Conservation (phyloP, 2,329 filamentous ascomycete genomes). For the Metarhizium guizhouense region DNA sequence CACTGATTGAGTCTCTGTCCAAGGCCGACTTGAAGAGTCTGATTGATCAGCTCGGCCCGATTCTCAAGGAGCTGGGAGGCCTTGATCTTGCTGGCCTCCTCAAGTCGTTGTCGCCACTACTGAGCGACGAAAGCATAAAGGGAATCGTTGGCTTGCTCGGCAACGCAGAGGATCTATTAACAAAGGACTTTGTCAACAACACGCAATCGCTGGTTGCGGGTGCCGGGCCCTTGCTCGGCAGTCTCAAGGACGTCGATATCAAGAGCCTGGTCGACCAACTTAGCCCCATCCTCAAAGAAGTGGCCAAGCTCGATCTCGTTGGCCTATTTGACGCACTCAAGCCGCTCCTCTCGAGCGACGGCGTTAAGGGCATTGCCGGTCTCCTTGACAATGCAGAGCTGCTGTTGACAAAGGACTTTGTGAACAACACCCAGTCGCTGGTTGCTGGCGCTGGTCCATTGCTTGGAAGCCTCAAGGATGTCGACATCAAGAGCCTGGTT, state of each 20-base stretch:
- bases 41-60: slow-evolving; percentile 4
- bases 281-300: slow-evolving; percentile 20
- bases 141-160: slow-evolving; percentile 8
- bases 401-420: slow-evolving; percentile 11
- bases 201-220: slow-evolving; percentile 7
- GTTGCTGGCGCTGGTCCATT: slow-evolving; percentile 20
- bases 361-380: slow-evolving; percentile 13
- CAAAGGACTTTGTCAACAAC: slow-evolving; percentile 14
- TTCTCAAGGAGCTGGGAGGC: slow-evolving; percentile 4
- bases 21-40: slow-evolving; percentile 6
- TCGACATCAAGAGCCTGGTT: slow-evolving; percentile 13
- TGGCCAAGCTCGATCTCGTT: slow-evolving; percentile 3
- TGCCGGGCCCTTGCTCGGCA: slow-evolving; percentile 22
- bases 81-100: slow-evolving; percentile 4
- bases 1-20: slow-evolving; percentile 6
- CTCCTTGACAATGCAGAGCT: slow-evolving; percentile 3
- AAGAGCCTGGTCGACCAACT: slow-evolving; percentile 9
- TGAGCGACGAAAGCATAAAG: slow-evolving; percentile 13
- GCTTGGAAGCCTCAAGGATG: slow-evolving; percentile 23
- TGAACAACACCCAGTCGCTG: slow-evolving; percentile 10
- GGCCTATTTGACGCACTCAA: slow-evolving; percentile 5
- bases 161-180: slow-evolving; percentile 3
- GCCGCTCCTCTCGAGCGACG: slow-evolving; percentile 11
- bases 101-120: slow-evolving; percentile 8
- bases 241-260: slow-evolving; percentile 21